A percentile compares a stretch with the other conserved stretches of the same genome.
Conservation (phyloP, 768 basidiomycete species). For the Hericium coralloides region DNA sequence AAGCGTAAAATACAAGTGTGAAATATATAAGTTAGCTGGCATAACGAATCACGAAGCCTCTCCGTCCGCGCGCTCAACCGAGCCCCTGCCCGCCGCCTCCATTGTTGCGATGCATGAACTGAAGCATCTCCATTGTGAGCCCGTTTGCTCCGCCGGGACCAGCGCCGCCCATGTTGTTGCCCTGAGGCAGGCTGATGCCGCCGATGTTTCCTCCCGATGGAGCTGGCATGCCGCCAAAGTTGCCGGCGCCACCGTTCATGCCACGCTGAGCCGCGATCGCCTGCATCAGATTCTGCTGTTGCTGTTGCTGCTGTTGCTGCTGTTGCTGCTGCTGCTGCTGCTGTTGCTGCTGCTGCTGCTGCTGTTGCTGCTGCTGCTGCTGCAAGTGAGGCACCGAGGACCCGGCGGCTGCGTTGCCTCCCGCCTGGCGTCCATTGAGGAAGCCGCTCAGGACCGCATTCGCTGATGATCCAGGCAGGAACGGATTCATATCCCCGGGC, state of each 20-base stretch:
- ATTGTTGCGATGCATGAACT: conserved; percentile 10
- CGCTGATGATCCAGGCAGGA: conserved; percentile 11
- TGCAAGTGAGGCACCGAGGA: neutral
- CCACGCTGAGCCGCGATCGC: conserved; percentile 3
- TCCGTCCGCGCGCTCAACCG: neutral
- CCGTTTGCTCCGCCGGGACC: neutral
- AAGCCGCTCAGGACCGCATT: conserved; percentile 9
- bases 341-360: neutral
- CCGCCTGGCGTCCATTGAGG: neutral
- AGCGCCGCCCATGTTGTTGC: conserved; percentile 1
- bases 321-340: conserved; percentile 1
- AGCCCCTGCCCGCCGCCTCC: conserved; percentile 8
- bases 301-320: conserved; percentile 4
- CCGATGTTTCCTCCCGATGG: neutral
- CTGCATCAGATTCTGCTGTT: conserved; percentile 2
- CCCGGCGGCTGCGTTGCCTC: neutral
- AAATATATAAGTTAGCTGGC: neutral
- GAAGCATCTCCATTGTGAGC: conserved; percentile 8
- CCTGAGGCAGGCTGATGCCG: conserved; percentile 6
- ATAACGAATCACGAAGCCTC: no score
- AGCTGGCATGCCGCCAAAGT: neutral
- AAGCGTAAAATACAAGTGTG: neutral
- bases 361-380: conserved; percentile 3
- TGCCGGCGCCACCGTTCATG: neutral
- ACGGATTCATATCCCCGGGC: conserved; percentile 12